These are phyloP conservation scores for Ilex aquifolium DNA, from an alignment of 257 asterid genomes.

Conservation along the genomic window DNA sequence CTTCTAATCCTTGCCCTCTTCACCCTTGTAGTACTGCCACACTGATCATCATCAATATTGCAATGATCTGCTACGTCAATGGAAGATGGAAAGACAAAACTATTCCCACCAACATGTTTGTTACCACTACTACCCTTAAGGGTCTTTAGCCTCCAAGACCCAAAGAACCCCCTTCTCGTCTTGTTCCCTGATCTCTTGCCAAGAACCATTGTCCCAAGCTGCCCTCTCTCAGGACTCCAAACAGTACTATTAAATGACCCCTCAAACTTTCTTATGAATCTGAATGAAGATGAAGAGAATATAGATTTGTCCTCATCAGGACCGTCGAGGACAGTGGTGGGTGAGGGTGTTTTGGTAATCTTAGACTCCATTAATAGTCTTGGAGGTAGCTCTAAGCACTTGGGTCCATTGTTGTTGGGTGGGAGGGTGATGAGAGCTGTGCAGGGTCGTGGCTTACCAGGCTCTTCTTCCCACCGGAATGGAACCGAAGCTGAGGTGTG, in stretches of 20 bases:
- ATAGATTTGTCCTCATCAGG: too few relatives aligned
- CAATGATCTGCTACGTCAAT: too few relatives aligned
- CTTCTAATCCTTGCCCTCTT: not conserved
- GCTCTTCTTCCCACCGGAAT: not conserved
- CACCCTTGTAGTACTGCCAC: not conserved
- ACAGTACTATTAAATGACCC: not conserved
- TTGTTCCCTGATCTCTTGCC: not conserved
- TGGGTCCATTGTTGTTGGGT: not conserved
- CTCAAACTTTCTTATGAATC: not conserved
- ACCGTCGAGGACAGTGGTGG: too few relatives aligned
- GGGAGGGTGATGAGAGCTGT: not conserved
- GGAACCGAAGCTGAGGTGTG: not conserved
- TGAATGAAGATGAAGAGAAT: too few relatives aligned
- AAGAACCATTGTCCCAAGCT: not conserved
- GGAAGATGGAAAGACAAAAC: conserved; percentile 38
- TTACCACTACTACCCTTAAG: not conserved
- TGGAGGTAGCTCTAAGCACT: not conserved
- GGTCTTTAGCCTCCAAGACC: not conserved
- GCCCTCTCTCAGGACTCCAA: not conserved
- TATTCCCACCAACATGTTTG: conserved; percentile 16
- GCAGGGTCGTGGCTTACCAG: not conserved
- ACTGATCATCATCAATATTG: not conserved
- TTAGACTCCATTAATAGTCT: not conserved
- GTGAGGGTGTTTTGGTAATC: too few relatives aligned
- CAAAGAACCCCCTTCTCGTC: not conserved